Conservation (phyloP, 2,329 filamentous ascomycete genomes). For the Aulographum hederae region DNA sequence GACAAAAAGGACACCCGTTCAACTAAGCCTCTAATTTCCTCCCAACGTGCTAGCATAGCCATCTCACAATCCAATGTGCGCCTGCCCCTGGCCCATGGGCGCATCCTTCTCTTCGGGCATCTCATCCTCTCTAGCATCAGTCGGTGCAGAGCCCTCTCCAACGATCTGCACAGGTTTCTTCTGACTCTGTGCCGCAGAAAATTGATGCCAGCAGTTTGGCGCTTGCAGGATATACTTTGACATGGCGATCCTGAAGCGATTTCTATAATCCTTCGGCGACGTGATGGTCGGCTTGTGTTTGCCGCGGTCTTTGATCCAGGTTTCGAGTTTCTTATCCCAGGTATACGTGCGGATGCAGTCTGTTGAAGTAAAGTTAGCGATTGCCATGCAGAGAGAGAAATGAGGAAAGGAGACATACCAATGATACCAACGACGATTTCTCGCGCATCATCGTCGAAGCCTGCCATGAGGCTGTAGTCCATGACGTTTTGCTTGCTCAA, state of each 20-base stretch:
- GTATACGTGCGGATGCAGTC: slow-evolving; percentile 98
- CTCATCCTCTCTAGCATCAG: no score
- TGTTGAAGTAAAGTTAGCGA: slow-evolving; percentile 5
- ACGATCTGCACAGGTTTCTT: slow-evolving; percentile 1
- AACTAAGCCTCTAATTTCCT: no score
- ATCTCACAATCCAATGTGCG: no score
- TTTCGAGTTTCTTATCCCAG: slow-evolving; percentile 99
- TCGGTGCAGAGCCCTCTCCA: no score
- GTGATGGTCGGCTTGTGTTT: slow-evolving; percentile 83
- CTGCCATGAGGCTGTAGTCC: slow-evolving; percentile 98
- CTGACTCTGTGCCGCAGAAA: slow-evolving; percentile 18
- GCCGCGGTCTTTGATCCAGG: slow-evolving; percentile 96
- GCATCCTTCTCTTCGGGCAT: no score
- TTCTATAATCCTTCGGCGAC: slow-evolving; percentile 93
- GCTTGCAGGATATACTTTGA: slow-evolving; percentile 66
- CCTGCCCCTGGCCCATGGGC: no score
- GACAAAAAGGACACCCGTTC: no score
- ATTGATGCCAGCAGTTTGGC: slow-evolving; percentile 61
- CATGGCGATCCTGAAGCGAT: slow-evolving; percentile 91
- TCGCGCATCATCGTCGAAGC: slow-evolving; percentile 75
- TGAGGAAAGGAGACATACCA: slow-evolving; percentile 10
- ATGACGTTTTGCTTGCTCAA: slow-evolving; percentile 90
- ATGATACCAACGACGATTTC: slow-evolving; percentile 96
- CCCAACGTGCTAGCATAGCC: no score
- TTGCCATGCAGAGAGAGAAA: background rate